These are phyloP conservation scores for Liriodendron chinense DNA, from an alignment of 164 flowering plant species.

Conservation along the genomic window DNA sequence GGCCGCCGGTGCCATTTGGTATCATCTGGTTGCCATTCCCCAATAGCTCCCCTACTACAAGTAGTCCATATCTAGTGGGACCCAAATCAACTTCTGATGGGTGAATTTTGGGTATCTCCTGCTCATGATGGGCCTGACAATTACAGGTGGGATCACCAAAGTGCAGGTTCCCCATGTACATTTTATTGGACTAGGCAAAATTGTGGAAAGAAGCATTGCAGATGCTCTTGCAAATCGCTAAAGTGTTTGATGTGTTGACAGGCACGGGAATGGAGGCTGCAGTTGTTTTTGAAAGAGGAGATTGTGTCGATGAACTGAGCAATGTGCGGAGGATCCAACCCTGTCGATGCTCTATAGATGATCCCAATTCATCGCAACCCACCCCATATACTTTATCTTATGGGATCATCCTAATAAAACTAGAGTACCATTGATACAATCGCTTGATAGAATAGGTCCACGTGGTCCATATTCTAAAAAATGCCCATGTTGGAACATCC, in stretches of 20 bases:
- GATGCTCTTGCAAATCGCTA: neutral
- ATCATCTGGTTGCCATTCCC: no score
- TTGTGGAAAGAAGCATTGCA: no score
- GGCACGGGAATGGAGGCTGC: conserved; percentile 99
- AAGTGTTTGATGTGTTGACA: conserved; percentile 19
- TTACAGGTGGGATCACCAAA: no score
- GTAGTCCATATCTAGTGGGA: no score
- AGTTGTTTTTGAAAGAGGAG: conserved; percentile 93
- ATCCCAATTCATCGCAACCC: neutral
- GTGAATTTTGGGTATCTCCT: neutral
- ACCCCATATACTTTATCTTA: no score
- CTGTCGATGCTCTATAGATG: conserved; percentile 61
- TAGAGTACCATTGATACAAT: neutral
- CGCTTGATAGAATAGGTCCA: no score
- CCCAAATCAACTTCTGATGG: neutral
- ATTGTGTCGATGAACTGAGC: conserved; percentile 58
- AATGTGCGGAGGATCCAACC: conserved; percentile 50
- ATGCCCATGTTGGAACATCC: no score
- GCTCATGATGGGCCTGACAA: no score
- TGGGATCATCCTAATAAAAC: neutral
- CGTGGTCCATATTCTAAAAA: no score
- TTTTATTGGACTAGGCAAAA: neutral
- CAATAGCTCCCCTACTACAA: no score
- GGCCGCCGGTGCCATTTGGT: no score
- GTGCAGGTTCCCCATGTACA: neutral